A percentile compares a stretch with the other conserved stretches of the same genome.
These are phyloP conservation scores for Oenanthe javanica DNA, from an alignment of 140 eudicot genomes.

Conservation along the genomic window DNA sequence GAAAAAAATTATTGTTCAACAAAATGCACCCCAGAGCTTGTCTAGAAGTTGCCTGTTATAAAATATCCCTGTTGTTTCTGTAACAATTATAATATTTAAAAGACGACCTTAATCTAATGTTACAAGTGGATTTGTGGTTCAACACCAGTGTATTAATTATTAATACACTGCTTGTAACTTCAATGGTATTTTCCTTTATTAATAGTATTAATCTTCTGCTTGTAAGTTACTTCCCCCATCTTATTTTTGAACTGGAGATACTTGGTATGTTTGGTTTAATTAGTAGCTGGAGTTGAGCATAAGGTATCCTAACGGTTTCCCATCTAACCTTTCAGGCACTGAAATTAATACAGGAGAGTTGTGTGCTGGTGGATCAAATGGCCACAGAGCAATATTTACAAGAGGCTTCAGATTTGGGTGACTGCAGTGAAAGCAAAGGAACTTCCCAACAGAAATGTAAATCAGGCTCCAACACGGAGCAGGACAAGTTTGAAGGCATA, in stretches of 20 bases:
- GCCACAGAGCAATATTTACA: slow-evolving; percentile 43
- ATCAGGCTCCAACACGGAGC: slow-evolving; percentile 23
- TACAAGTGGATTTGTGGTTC: background rate
- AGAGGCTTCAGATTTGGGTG: slow-evolving; percentile 17
- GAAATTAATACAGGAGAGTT: background rate
- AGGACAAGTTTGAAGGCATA: slow-evolving; percentile 26
- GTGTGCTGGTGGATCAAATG: slow-evolving; percentile 10
- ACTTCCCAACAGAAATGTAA: slow-evolving; percentile 33
- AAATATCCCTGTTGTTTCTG: background rate
- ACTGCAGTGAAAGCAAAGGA: slow-evolving; percentile 25
- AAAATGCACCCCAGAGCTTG: background rate
- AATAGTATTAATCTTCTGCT: background rate
- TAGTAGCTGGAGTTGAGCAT: background rate
- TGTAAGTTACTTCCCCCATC: background rate
- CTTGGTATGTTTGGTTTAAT: background rate
- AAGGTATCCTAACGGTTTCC: background rate
- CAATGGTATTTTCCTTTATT: background rate
- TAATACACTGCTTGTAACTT: background rate
- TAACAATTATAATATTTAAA: background rate
- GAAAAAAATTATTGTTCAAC: background rate
- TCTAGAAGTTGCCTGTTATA: background rate
- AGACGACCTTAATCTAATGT: background rate
- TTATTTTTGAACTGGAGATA: background rate
- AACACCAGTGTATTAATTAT: background rate
- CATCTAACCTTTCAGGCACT: slow-evolving; percentile 12